A percentile compares a stretch with the other conserved stretches of the same genome.
These are phyloP conservation scores for Neofusicoccum umdonicola DNA, from an alignment of 2,329 filamentous ascomycete species.

Conservation along the genomic window DNA sequence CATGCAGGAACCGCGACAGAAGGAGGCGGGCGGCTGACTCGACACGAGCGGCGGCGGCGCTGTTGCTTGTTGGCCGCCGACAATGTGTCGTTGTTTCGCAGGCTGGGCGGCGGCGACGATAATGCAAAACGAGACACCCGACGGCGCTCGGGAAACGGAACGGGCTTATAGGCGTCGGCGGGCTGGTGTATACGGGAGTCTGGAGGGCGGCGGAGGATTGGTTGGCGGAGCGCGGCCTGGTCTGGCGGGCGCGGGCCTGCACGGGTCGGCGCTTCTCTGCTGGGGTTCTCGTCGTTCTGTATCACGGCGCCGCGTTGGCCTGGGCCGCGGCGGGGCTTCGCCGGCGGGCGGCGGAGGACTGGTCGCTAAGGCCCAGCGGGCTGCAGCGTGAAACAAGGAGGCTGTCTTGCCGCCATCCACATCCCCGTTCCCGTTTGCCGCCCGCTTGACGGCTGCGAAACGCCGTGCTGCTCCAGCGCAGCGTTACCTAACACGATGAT, in stretches of 20 bases:
- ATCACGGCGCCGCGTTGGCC: background rate
- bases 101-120: background rate
- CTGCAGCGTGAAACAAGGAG: constrained; percentile 3
- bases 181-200: background rate
- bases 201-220: background rate
- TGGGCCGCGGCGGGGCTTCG: background rate
- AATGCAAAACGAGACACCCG: constrained; percentile 1
- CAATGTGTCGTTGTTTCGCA: background rate
- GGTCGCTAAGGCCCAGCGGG: background rate
- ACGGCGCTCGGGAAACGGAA: background rate
- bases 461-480: background rate
- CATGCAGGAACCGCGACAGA: background rate
- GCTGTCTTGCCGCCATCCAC: background rate
- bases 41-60: background rate
- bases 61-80: no score
- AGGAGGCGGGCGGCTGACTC: background rate
- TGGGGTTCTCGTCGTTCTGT: background rate
- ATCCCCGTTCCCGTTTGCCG: background rate
- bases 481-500: background rate
- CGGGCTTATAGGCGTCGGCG: background rate
- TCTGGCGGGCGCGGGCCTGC: background rate
- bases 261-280: background rate
- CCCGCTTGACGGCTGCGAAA: background rate
- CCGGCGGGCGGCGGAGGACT: background rate
- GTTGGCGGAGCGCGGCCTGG: background rate